A percentile compares a stretch with the other conserved stretches of the same genome.
Evolutionary conservation across 257 asterid species (phyloP).

Genomic region (Ocimum tenuiflorum): DNA sequence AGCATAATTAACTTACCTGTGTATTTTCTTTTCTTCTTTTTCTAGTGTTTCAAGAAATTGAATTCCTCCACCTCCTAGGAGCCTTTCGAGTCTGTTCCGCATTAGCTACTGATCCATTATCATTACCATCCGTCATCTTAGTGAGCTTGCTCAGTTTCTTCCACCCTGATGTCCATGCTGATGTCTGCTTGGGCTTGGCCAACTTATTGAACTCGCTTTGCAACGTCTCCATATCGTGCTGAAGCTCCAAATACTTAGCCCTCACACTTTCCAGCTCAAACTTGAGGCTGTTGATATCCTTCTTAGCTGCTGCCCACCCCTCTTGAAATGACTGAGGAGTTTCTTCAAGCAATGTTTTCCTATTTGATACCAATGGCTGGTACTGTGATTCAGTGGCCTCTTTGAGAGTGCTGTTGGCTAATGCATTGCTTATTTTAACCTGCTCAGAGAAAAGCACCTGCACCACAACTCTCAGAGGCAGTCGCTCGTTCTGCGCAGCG

Average conservation of each 20-base stretch:
- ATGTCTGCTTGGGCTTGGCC: slow-evolving; percentile 53
- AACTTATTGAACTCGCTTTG: slow-evolving; percentile 67
- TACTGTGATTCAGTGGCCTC: slow-evolving; percentile 52
- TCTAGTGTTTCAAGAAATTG: slow-evolving; percentile 44
- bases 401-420: slow-evolving; percentile 55
- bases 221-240: slow-evolving; percentile 56
- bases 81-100: slow-evolving; percentile 45
- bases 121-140: slow-evolving; percentile 45
- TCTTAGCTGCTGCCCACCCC: slow-evolving; percentile 92
- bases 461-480: slow-evolving; percentile 78
- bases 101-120: slow-evolving; percentile 29
- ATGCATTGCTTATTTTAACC: slow-evolving; percentile 79
- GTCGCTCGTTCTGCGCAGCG: slow-evolving; percentile 91
- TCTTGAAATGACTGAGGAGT: slow-evolving; percentile 95
- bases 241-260: slow-evolving; percentile 68
- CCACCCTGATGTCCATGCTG: slow-evolving; percentile 83
- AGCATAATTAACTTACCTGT: too few relatives aligned
- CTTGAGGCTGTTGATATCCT: slow-evolving; percentile 80
- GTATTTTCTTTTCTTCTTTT: too few relatives aligned
- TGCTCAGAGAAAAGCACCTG: slow-evolving; percentile 96
- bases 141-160: slow-evolving; percentile 69
- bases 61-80: slow-evolving; percentile 88
- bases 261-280: slow-evolving; percentile 73
- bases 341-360: slow-evolving; percentile 72
- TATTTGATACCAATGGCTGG: slow-evolving; percentile 60